Conservation (phyloP, 257 asterid genomes). For the Capsicum rhomboideum region DNA sequence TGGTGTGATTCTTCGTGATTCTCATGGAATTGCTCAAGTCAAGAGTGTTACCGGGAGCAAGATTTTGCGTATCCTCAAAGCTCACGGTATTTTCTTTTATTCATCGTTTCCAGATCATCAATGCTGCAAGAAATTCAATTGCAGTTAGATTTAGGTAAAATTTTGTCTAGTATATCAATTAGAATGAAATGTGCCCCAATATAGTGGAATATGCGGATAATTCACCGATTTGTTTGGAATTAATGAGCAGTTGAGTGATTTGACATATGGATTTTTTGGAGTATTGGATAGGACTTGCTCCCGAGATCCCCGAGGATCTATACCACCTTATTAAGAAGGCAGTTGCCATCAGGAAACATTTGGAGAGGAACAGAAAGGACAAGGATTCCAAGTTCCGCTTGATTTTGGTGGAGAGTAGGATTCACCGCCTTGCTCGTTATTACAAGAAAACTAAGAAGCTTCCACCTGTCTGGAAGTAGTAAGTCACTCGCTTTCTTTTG, state of each 20-base stretch:
- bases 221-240: not conserved
- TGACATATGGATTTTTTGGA: not conserved
- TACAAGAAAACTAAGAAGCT: conserved; percentile 80
- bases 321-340: conserved; percentile 37
- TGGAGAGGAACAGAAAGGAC: conserved; percentile 87
- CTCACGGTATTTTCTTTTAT: not conserved
- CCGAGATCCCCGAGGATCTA: conserved; percentile 79
- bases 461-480: conserved; percentile 41
- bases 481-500: not conserved
- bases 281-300: conserved; percentile 53
- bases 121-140: conserved; percentile 43
- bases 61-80: conserved; percentile 1
- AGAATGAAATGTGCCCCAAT: not conserved
- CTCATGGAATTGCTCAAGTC: conserved; percentile 14
- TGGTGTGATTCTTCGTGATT: conserved; percentile 80
- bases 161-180: not conserved
- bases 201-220: not conserved
- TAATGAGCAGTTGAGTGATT: not conserved
- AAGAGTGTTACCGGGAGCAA: not conserved
- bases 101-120: not conserved
- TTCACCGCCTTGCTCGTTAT: conserved; percentile 68
- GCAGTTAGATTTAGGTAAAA: too few relatives aligned
- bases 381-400: conserved; percentile 76
- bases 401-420: conserved; percentile 46
- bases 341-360: conserved; percentile 60